Evolutionary conservation across 805 yeast genomes (phyloP), one percentile per base, ranked within the genome.

Genomic region (Jamesozyma rosinii): DNA sequence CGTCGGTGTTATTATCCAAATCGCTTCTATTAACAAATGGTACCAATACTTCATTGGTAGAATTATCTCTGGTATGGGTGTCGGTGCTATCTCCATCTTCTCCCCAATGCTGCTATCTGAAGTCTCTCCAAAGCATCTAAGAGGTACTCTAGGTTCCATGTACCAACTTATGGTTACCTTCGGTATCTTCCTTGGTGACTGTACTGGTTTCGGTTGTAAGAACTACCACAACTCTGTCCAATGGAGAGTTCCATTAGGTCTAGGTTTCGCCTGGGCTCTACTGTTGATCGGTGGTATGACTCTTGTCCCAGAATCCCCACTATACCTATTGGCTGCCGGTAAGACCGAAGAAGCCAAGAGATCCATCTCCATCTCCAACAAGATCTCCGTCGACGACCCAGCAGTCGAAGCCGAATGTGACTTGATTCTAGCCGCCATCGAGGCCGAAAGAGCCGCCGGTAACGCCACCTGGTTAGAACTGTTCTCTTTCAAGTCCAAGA

Each of bases 231-330:
- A 33, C 36, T 33, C 36, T 18, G 36, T 33, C 18, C 36, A 33
- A 33, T 33, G 36, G 36, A 35, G 27, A 35, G 37, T 35, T 20
- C 37, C 37, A 20, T 35, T 35, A 15, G 37, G 37, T 20, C 21
- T 35, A 21, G 5, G n/a, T 6, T 35, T 35, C 21, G 37, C 37
- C 17, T 35, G 37, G 37, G 37, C 37, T 21, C 17, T 35, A 3
- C 17, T 35, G 4, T 18, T 35, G 26, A 35, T 35, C 17, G 37
- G 26, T 35, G 37, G 37, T 20, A 19, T 35, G 26, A 11, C 17
- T 9, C 21, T 35, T 11, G 37, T 35, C 13, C 37, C 37, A 20
- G 37, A 35, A 35, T 35, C 37, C 5, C 37, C 37, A 21, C 14
- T 20, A 11, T 35, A 20, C 17, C 21, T 35, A 14, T 20, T 35